phyloP scores from a whole-genome alignment of 2,329 filamentous ascomycete species.

The Trematosphaeria pertusa region DNA sequence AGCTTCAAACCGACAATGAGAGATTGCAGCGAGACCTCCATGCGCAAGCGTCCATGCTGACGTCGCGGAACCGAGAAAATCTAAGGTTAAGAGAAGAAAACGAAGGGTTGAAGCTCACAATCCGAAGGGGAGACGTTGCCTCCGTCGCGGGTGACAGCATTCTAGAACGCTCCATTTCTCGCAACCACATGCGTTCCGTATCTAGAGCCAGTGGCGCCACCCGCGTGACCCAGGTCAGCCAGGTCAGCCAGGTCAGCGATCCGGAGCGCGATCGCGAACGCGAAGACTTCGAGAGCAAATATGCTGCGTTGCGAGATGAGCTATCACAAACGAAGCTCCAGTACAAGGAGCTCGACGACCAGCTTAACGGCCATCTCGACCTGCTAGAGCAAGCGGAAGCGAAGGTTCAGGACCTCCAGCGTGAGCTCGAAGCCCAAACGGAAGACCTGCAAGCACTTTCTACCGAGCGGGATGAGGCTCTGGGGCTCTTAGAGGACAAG shows the following conservation, averaged over 20 bases:
- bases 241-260: constrained; percentile 75
- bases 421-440: constrained; percentile 79
- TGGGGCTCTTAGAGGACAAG: constrained; percentile 73
- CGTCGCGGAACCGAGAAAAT: constrained; percentile 92
- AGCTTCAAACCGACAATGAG: constrained; percentile 89
- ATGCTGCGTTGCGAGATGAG: constrained; percentile 84
- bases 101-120: constrained; percentile 90
- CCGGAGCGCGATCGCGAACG: constrained; percentile 63
- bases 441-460: constrained; percentile 82
- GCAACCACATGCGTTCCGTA: constrained; percentile 75
- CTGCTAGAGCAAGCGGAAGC: constrained; percentile 74
- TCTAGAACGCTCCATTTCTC: constrained; percentile 90
- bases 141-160: constrained; percentile 82
- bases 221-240: constrained; percentile 69
- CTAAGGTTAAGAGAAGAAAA: constrained; percentile 96
- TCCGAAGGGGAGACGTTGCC: constrained; percentile 71
- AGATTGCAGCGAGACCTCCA: constrained; percentile 91
- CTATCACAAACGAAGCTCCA: constrained; percentile 85
- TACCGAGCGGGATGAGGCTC: constrained; percentile 83
- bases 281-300: constrained; percentile 84
- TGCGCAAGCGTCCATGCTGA: constrained; percentile 96
- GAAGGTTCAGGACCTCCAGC: constrained; percentile 72
- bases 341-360: constrained; percentile 85
- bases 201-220: constrained; percentile 70
- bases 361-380: constrained; percentile 78